A percentile compares a stretch with the other conserved stretches of the same genome.
Conservation (phyloP, 129 eudicot species). For the Apium graveolens region DNA sequence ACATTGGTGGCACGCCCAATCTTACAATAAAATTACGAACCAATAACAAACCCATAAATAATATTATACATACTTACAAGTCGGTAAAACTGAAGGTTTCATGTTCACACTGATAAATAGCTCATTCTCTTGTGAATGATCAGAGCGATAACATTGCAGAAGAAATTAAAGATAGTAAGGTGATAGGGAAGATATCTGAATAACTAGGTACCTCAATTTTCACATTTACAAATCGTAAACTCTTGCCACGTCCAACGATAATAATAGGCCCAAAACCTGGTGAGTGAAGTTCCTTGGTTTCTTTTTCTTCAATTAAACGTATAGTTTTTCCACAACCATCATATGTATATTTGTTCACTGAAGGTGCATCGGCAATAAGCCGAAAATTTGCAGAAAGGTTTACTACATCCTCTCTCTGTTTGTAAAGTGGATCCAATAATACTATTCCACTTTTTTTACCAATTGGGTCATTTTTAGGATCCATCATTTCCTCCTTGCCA, state of each 20-base stretch:
- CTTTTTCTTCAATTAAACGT: constrained; percentile 37
- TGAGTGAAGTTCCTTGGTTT: constrained; percentile 38
- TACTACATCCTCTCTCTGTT: constrained; percentile 70
- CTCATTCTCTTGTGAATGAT: neutral
- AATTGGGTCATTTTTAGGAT: constrained; percentile 88
- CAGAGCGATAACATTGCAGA: neutral
- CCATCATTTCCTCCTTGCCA: constrained; percentile 92
- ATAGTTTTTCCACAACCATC: constrained; percentile 90
- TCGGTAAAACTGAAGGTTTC: neutral
- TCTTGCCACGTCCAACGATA: constrained; percentile 86
- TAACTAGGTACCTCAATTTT: constrained; percentile 67
- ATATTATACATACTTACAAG: neutral
- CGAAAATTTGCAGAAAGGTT: constrained; percentile 61
- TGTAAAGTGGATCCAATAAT: constrained; percentile 46
- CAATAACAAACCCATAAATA: neutral
- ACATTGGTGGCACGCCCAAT: neutral
- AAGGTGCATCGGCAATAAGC: constrained; percentile 71
- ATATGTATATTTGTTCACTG: constrained; percentile 73
- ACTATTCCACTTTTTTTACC: constrained; percentile 43
- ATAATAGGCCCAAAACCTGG: constrained; percentile 62
- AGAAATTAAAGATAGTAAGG: neutral
- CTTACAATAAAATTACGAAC: neutral
- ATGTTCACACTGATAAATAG: neutral
- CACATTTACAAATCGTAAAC: constrained; percentile 70
- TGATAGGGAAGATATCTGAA: neutral